A percentile compares a stretch with the other conserved stretches of the same genome.
Conservation (phyloP, 1,139 yeast species). For the Zygosaccharomyces pseudobailii region DNA sequence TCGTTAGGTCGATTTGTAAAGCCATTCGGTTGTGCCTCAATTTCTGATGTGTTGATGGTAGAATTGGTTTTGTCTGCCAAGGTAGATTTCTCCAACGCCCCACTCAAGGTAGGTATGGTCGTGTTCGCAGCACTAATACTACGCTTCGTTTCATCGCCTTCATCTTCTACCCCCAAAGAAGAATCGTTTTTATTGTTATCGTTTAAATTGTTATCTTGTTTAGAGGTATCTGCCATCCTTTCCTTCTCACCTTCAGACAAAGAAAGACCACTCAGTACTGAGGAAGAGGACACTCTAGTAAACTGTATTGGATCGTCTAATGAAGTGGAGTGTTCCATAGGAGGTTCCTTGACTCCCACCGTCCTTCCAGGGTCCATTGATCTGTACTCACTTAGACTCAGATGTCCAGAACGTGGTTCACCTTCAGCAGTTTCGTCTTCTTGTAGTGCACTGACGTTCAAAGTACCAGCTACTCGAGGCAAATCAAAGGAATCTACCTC, state of each 20-base stretch:
- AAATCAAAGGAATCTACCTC: constrained; percentile 22
- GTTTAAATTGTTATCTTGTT: constrained; percentile 4
- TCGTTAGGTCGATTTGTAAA: constrained; percentile 9
- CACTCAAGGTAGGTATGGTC: constrained; percentile 3
- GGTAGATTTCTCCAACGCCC: constrained; percentile 11
- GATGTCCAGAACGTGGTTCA: constrained; percentile 3
- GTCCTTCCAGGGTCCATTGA: constrained; percentile 16
- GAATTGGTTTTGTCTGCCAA: constrained; percentile 25
- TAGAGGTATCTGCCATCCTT: constrained; percentile 18
- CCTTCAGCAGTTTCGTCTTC: constrained; percentile 8
- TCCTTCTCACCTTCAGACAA: constrained; percentile 13
- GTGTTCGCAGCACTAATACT: constrained; percentile 6
- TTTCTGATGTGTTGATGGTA: constrained; percentile 22
- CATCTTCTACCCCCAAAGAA: constrained; percentile 11
- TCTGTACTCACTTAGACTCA: constrained; percentile 9
- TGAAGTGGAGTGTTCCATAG: constrained; percentile 18
- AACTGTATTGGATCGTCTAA: constrained; percentile 38
- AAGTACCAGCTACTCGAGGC: constrained; percentile 61
- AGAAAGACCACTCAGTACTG: constrained; percentile 27
- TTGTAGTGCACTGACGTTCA: constrained; percentile 50
- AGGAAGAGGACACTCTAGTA: constrained; percentile 38
- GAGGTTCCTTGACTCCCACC: background rate
- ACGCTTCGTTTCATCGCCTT: constrained; percentile 6
- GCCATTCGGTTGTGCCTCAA: constrained; percentile 13
- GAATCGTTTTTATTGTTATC: constrained; percentile 14